Conservation (phyloP, 305 asterid species). For the Lippia alba region DNA sequence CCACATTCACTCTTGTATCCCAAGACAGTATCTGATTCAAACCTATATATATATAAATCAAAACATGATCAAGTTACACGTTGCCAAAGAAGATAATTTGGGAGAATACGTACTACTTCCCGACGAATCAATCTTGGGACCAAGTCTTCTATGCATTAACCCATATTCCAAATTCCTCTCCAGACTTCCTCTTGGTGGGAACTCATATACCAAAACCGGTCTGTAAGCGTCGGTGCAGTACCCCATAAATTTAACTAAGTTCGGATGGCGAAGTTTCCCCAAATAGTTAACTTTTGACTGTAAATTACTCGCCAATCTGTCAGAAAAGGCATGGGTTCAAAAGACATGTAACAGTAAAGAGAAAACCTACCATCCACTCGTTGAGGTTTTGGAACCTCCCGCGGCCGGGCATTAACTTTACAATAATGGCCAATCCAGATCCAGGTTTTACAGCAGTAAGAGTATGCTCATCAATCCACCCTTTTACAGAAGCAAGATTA, state of each 20-base stretch:
- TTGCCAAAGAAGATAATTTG: neutral
- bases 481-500: too few relatives aligned
- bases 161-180: constrained; percentile 49
- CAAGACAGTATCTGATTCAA: constrained; percentile 19
- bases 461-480: too few relatives aligned
- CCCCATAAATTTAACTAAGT: constrained; percentile 69
- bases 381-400: constrained; percentile 95
- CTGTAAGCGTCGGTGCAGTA: constrained; percentile 63
- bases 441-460: too few relatives aligned
- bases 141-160: neutral
- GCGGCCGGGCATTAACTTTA: constrained; percentile 30
- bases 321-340: neutral
- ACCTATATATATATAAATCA: neutral
- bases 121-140: too few relatives aligned
- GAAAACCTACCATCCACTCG: constrained; percentile 90
- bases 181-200: constrained; percentile 73
- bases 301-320: constrained; percentile 11
- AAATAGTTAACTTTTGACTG: constrained; percentile 67
- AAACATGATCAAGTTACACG: neutral
- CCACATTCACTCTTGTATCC: neutral
- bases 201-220: constrained; percentile 60
- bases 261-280: constrained; percentile 65
- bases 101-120: neutral
- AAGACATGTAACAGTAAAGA: neutral
- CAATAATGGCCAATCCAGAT: too few relatives aligned